phyloP scores from a whole-genome alignment of 2,329 filamentous ascomycete genomes.

The Sarocladium strictum region DNA sequence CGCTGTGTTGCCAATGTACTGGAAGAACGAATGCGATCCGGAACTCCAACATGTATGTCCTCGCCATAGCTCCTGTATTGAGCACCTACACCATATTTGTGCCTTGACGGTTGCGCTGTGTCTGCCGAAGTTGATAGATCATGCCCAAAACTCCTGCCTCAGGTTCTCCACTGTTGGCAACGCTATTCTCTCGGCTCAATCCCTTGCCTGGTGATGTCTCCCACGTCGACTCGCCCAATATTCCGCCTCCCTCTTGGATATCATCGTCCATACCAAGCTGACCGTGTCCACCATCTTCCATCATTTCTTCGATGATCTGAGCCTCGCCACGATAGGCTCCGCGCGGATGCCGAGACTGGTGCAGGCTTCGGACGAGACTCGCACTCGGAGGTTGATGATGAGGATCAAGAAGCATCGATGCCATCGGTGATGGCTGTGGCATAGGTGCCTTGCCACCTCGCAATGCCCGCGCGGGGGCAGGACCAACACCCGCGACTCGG shows the following conservation, averaged over 20 bases:
- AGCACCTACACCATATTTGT: constrained; percentile 11
- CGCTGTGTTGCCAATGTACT: neutral
- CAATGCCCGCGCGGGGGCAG: constrained; percentile 14
- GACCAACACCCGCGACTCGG: constrained; percentile 28
- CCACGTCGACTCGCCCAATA: constrained; percentile 54
- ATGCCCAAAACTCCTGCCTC: constrained; percentile 52
- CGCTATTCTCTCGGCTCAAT: constrained; percentile 47
- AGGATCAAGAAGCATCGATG: constrained; percentile 67
- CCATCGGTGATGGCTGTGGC: constrained; percentile 58
- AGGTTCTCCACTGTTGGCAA: constrained; percentile 35
- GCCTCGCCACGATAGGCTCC: constrained; percentile 40
- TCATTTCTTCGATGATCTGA: constrained; percentile 54
- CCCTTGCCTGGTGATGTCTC: constrained; percentile 44
- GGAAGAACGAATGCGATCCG: neutral
- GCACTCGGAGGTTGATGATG: constrained; percentile 63
- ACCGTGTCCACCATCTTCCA: constrained; percentile 44
- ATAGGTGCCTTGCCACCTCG: constrained; percentile 21
- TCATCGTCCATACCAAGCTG: constrained; percentile 45
- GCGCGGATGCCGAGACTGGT: constrained; percentile 38
- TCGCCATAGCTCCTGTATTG: neutral
- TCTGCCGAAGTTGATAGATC: constrained; percentile 45
- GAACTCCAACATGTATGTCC: neutral
- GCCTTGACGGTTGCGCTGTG: constrained; percentile 42
- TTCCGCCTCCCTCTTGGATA: constrained; percentile 45
- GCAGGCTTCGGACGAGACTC: constrained; percentile 38